Conservation (phyloP, 1,284 basidiomycete species). For the Gomphus bonarii region DNA sequence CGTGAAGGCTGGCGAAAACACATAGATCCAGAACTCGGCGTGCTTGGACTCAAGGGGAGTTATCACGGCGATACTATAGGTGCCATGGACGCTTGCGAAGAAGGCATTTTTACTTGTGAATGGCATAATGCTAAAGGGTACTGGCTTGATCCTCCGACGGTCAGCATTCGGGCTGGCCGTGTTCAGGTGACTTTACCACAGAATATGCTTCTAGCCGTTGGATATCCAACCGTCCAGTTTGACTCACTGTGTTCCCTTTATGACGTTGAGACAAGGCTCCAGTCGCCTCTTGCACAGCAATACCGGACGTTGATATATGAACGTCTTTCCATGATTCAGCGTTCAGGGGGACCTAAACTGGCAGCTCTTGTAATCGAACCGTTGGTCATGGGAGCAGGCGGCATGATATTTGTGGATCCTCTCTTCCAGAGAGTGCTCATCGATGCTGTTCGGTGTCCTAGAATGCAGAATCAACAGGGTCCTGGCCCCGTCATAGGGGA, state of each 20-base stretch:
- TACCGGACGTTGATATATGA: slow-evolving; percentile 57
- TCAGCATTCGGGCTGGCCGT: slow-evolving; percentile 57
- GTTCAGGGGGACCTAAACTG: slow-evolving; percentile 30
- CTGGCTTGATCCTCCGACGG: slow-evolving; percentile 87
- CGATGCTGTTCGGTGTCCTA: slow-evolving; percentile 59
- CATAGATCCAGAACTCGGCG: slow-evolving; percentile 37
- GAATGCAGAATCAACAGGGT: slow-evolving; percentile 14
- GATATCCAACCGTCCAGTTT: slow-evolving; percentile 24
- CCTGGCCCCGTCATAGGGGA: slow-evolving; percentile 11
- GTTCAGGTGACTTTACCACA: slow-evolving; percentile 52
- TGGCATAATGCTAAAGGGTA: slow-evolving; percentile 92
- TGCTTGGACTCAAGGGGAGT: slow-evolving; percentile 85
- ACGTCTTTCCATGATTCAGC: slow-evolving; percentile 38
- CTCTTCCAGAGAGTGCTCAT: slow-evolving; percentile 88
- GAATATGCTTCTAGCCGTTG: slow-evolving; percentile 30
- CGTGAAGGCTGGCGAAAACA: slow-evolving; percentile 37
- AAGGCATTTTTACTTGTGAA: slow-evolving; percentile 87
- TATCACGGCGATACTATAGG: slow-evolving; percentile 99
- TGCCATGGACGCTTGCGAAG: slow-evolving; percentile 90
- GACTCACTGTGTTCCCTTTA: slow-evolving; percentile 58
- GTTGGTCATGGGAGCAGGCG: slow-evolving; percentile 89
- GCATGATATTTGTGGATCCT: slow-evolving; percentile 97
- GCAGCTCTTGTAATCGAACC: slow-evolving; percentile 87
- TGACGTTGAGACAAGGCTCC: slow-evolving; percentile 56
- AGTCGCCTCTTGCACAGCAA: slow-evolving; percentile 46